Conservation (phyloP, 176 grass and related monocot genomes). For the Aegilops umbellulata region DNA sequence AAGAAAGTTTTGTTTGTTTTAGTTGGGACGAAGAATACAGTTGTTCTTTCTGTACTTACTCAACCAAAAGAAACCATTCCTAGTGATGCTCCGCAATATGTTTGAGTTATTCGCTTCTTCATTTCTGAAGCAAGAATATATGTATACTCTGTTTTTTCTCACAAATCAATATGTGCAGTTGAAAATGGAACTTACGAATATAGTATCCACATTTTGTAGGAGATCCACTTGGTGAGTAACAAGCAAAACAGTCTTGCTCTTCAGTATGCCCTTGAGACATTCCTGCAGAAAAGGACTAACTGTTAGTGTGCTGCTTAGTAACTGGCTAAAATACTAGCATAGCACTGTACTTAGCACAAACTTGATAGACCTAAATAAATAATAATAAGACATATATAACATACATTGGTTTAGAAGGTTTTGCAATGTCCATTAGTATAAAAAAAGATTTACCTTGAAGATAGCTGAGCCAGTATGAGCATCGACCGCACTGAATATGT, state of each 20-base stretch:
- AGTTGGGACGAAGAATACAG: not conserved
- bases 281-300: slow-evolving; percentile 34
- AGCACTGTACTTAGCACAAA: not conserved
- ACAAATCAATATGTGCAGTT: not conserved
- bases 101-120: not conserved
- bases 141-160: not conserved
- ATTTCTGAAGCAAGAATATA: not conserved
- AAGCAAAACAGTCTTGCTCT: slow-evolving; percentile 58
- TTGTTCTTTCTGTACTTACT: not conserved
- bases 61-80: not conserved
- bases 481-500: slow-evolving; percentile 76
- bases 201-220: slow-evolving; percentile 49
- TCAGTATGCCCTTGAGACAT: slow-evolving; percentile 58
- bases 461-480: slow-evolving; percentile 68
- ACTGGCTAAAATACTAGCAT: not conserved
- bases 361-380: too few species aligned
- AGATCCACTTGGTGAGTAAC: slow-evolving; percentile 79
- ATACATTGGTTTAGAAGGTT: too few species aligned
- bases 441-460: slow-evolving; percentile 41
- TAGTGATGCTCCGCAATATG: not conserved
- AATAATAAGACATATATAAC: too few species aligned
- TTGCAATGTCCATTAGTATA: not conserved
- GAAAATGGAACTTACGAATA: slow-evolving; percentile 45
- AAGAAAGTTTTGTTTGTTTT: too few species aligned
- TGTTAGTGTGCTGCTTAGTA: not conserved